Conservation (phyloP, 345 rosid genomes). For the Geranium brycei region DNA sequence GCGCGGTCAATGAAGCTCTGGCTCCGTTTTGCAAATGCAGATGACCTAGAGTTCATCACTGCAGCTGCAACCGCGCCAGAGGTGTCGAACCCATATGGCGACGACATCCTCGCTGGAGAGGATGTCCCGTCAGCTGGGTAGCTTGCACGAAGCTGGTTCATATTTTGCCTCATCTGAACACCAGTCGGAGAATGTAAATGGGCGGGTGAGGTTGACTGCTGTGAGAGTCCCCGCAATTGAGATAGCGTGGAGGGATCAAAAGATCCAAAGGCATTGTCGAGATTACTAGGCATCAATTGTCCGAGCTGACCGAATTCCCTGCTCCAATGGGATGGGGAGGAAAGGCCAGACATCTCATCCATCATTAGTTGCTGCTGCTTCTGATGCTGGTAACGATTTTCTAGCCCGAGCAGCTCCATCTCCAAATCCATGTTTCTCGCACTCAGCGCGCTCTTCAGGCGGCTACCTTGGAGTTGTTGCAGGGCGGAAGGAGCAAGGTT, state of each 20-base stretch:
- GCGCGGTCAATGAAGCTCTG: slow-evolving; percentile 78
- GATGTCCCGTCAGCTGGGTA: slow-evolving; percentile 39
- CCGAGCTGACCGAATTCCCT: slow-evolving; percentile 22
- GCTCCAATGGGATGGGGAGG: slow-evolving; percentile 34
- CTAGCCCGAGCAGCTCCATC: slow-evolving; percentile 55
- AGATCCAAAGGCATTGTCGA: slow-evolving; percentile 54
- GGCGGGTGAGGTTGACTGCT: slow-evolving; percentile 25
- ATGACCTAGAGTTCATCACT: slow-evolving; percentile 77
- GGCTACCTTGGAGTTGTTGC: slow-evolving; percentile 59
- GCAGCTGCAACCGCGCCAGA: slow-evolving; percentile 85
- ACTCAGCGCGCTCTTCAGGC: slow-evolving; percentile 58
- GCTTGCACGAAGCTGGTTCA: slow-evolving; percentile 55
- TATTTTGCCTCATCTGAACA: slow-evolving; percentile 49
- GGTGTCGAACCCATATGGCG: slow-evolving; percentile 54
- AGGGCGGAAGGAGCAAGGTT: slow-evolving; percentile 58
- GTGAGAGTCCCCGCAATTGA: slow-evolving; percentile 35
- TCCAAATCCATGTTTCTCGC: slow-evolving; percentile 70
- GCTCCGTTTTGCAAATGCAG: slow-evolving; percentile 79
- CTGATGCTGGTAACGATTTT: slow-evolving; percentile 14
- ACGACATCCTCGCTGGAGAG: slow-evolving; percentile 41
- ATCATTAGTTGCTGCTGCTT: slow-evolving; percentile 19
- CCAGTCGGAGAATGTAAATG: slow-evolving; percentile 61
- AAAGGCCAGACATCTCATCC: slow-evolving; percentile 53
- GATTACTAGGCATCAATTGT: slow-evolving; percentile 40
- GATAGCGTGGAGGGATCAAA: slow-evolving; percentile 44